A percentile compares a stretch with the other conserved stretches of the same genome.
These are phyloP conservation scores for Dendrostoma leiphaemia DNA, from an alignment of 2,329 filamentous ascomycete genomes.

Conservation along the genomic window DNA sequence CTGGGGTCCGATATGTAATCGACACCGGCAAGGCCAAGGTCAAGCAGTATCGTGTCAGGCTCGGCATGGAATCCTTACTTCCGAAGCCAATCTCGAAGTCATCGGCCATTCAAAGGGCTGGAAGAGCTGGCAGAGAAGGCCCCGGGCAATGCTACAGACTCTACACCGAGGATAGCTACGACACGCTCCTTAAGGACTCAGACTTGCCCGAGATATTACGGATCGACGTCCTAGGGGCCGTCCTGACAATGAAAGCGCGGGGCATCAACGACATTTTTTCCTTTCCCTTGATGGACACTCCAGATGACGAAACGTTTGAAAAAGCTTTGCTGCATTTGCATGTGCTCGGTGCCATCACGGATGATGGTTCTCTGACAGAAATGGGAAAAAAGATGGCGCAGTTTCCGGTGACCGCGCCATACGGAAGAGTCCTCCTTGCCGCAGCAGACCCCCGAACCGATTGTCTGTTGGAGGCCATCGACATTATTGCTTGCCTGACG, in stretches of 20 bases:
- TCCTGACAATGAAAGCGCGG: conserved; percentile 90
- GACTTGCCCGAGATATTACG: conserved; percentile 88
- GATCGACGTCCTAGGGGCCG: conserved; percentile 80
- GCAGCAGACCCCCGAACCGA: conserved; percentile 68
- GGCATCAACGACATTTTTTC: conserved; percentile 77
- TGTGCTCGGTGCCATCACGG: conserved; percentile 71
- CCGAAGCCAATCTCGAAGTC: conserved; percentile 91
- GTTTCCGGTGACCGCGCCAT: conserved; percentile 77
- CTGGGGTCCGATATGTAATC: conserved; percentile 86
- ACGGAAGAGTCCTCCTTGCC: conserved; percentile 80
- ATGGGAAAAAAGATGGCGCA: conserved; percentile 75
- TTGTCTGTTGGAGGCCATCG: conserved; percentile 79
- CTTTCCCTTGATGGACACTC: conserved; percentile 84
- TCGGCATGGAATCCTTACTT: conserved; percentile 87
- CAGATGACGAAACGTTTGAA: conserved; percentile 73
- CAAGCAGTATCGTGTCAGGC: conserved; percentile 80
- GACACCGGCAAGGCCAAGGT: conserved; percentile 93
- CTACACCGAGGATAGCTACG: conserved; percentile 79
- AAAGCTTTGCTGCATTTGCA: conserved; percentile 80
- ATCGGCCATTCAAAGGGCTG: conserved; percentile 86
- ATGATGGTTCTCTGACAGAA: conserved; percentile 70
- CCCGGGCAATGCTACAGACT: conserved; percentile 86
- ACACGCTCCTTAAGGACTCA: conserved; percentile 62
- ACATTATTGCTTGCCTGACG: conserved; percentile 69
- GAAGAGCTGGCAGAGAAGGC: conserved; percentile 89